Conservation (phyloP, 140 eudicot genomes). For the Erigeron philadelphicus region DNA sequence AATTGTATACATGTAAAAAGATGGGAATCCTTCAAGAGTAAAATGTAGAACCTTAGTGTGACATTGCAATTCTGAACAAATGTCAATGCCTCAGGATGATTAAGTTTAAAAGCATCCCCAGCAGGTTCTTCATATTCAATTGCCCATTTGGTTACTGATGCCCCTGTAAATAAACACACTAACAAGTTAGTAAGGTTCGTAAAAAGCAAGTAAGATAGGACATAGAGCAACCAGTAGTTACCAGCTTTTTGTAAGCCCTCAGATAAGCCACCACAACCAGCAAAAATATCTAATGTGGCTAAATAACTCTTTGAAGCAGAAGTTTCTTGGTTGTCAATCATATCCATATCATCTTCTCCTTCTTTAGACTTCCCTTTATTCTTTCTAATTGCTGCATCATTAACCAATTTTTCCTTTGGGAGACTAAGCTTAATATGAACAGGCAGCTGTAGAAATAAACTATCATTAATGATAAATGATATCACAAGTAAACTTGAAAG, state of each 20-base stretch:
- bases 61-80: slow-evolving; percentile 72
- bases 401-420: slow-evolving; percentile 28
- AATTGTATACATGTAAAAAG: not conserved
- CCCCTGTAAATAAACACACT: slow-evolving; percentile 40
- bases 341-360: slow-evolving; percentile 39
- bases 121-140: slow-evolving; percentile 83
- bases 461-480: slow-evolving; percentile 12
- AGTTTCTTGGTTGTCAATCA: slow-evolving; percentile 20
- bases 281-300: slow-evolving; percentile 69
- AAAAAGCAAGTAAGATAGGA: not conserved
- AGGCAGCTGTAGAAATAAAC: slow-evolving; percentile 44
- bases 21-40: not conserved
- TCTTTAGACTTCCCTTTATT: slow-evolving; percentile 53
- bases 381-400: slow-evolving; percentile 43
- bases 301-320: slow-evolving; percentile 25
- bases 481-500: not conserved
- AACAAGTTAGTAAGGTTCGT: not conserved
- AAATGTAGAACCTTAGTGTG: slow-evolving; percentile 44
- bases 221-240: slow-evolving; percentile 18
- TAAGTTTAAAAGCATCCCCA: slow-evolving; percentile 68
- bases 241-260: slow-evolving; percentile 78
- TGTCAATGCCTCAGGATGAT: slow-evolving; percentile 59
- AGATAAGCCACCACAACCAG: slow-evolving; percentile 89
- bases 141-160: slow-evolving; percentile 71
- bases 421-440: slow-evolving; percentile 39